Evolutionary conservation across 441 rosid genomes (phyloP), one percentile per base, ranked within the genome.

Genomic region (Populus hybrid): DNA sequence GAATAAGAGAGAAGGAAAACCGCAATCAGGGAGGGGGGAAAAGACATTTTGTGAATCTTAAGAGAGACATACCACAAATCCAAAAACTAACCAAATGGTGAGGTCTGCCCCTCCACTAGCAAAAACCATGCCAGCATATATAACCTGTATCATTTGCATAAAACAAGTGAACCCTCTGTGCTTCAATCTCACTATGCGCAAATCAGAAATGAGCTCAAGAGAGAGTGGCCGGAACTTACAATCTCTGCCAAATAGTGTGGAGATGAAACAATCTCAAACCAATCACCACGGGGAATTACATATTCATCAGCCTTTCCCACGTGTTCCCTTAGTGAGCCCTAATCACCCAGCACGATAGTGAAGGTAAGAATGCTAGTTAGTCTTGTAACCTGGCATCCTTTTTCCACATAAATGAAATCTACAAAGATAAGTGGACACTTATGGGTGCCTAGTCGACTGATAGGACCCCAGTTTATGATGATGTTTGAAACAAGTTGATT

Each of bases 201-300:
- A 10, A 66, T 61, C 24, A 36, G 30, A 30, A 18, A 69, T 30
- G 76, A 72, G 67, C 35, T 68, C 26, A 23, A 59, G 76, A 72
- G 23, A 68, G 77, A 75, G 76, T 10, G 28, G 67, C 78, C 57
- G 30, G 66, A 19, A 14, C 14, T 81, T 89, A 93, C 98, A 42
- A 94, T 91, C 84, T 93, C 98, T 9, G 98, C 95, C 77, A 92
- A 82, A 81, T 87, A 93, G 84, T 90, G 94, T 0, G 98, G 98
- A 42, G 84, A 82, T 36, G 98, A 94, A 65, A 93, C 93, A 24
- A 89, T 73, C 77, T 85, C 88, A 76, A 94, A 91, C 98, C 98
- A 91, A 86, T 93, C 89, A 66, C 94, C 98, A 35, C 46, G 81
- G 6, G 95, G 98, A 35, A 91, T 79, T 64, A 84, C 83, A 50